These are phyloP conservation scores for Glycine soja DNA, from an alignment of 306 rosid genomes.

Conservation along the genomic window DNA sequence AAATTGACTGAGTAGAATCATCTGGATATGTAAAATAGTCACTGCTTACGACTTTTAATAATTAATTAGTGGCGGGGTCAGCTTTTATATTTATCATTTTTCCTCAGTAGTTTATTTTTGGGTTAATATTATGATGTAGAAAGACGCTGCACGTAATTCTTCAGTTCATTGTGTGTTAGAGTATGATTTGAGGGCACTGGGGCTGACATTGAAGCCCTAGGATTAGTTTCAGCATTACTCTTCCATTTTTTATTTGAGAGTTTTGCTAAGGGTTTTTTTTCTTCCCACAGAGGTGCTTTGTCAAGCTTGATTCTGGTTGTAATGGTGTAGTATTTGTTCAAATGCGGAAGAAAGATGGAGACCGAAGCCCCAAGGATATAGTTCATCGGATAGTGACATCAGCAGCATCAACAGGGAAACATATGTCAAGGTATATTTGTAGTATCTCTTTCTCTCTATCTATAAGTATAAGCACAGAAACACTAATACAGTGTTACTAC, in stretches of 20 bases:
- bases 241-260: constrained; percentile 32
- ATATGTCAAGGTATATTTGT: constrained; percentile 77
- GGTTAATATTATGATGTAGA: neutral
- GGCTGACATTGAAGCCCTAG: neutral
- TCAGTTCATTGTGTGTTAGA: neutral
- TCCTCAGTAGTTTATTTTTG: constrained; percentile 2
- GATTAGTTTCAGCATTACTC: constrained; percentile 22
- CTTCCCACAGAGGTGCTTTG: constrained; percentile 68
- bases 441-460: neutral
- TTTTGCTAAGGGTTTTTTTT: constrained; percentile 43
- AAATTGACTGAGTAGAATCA: constrained; percentile 18
- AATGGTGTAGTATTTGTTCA: constrained; percentile 90
- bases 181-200: neutral
- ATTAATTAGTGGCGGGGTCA: neutral
- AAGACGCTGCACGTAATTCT: neutral
- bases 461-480: neutral
- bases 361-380: constrained; percentile 74
- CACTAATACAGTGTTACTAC: constrained; percentile 33
- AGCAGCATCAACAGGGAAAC: constrained; percentile 82
- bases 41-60: neutral
- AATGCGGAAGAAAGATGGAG: constrained; percentile 82
- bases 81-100: constrained; percentile 13
- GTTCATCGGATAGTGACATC: constrained; percentile 82
- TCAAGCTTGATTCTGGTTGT: constrained; percentile 89
- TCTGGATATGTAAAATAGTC: constrained; percentile 1